Evolutionary conservation across 345 rosid genomes (phyloP).

Genomic region (Combretum micranthum): DNA sequence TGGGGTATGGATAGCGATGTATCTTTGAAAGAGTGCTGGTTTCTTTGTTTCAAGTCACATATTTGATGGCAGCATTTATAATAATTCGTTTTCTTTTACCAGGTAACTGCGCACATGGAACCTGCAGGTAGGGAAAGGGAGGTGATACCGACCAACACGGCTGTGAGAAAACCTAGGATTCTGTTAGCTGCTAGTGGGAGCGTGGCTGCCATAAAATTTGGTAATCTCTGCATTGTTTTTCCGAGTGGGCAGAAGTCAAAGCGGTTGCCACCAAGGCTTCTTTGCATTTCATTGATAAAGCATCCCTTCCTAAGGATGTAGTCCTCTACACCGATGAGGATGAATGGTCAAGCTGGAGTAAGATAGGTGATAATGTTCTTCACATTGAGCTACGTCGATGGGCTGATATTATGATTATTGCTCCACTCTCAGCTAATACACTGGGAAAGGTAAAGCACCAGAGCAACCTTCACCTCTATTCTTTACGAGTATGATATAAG

Average conservation of each 20-base stretch:
- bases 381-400: conserved; percentile 87
- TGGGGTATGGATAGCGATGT: no score
- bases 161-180: conserved; percentile 50
- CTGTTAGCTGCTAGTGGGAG: conserved; percentile 89
- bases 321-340: conserved; percentile 71
- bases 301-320: conserved; percentile 62
- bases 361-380: conserved; percentile 80
- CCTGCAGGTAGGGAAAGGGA: conserved; percentile 27
- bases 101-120: conserved; percentile 22
- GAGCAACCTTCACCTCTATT: background rate
- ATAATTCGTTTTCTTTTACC: background rate
- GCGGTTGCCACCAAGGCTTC: conserved; percentile 75
- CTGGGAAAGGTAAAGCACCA: conserved; percentile 64
- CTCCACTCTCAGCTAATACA: conserved; percentile 91
- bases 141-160: conserved; percentile 18
- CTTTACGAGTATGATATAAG: no score
- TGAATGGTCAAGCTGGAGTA: conserved; percentile 90
- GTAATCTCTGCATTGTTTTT: conserved; percentile 71
- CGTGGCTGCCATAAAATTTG: conserved; percentile 87
- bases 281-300: conserved; percentile 70
- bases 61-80: background rate
- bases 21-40: no score
- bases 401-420: conserved; percentile 94
- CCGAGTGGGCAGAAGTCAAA: conserved; percentile 86
- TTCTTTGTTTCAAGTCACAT: no score